Evolutionary conservation across 208 protist species (phyloP).

Genomic region (Leishmania amazonensis): DNA sequence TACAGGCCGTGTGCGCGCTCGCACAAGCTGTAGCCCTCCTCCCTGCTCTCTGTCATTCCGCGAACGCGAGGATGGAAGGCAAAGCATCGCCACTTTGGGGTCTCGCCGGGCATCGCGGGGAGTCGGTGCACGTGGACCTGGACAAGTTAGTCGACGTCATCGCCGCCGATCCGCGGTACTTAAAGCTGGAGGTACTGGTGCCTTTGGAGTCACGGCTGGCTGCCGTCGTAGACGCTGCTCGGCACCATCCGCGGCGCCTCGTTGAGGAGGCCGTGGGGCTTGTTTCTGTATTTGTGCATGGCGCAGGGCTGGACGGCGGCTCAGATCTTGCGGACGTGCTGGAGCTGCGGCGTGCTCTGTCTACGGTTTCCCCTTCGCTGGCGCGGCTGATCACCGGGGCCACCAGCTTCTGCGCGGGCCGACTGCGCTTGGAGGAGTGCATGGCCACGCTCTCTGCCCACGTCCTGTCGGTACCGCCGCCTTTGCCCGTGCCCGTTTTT

Average conservation of each 20-base stretch:
- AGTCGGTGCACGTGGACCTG: slow-evolving; percentile 13
- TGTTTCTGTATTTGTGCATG: slow-evolving; percentile 5
- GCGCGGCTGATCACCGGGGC: slow-evolving; percentile 28
- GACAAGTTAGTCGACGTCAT: slow-evolving; percentile 13
- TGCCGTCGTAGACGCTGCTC: slow-evolving; percentile 22
- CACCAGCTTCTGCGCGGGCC: slow-evolving; percentile 10
- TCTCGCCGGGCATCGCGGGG: neutral
- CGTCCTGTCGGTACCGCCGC: slow-evolving; percentile 21
- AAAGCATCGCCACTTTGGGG: neutral
- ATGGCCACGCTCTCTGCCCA: slow-evolving; percentile 16
- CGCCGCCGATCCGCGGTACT: slow-evolving; percentile 22
- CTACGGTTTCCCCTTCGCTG: slow-evolving; percentile 8
- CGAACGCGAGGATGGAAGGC: neutral
- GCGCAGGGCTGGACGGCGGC: neutral
- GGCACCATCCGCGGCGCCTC: slow-evolving; percentile 22
- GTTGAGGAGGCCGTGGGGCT: slow-evolving; percentile 7
- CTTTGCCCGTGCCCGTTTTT: neutral
- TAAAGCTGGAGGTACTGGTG: slow-evolving; percentile 23
- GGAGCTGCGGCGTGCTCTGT: slow-evolving; percentile 16
- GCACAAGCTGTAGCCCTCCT: slow-evolving; percentile 8
- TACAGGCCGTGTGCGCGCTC: slow-evolving; percentile 26
- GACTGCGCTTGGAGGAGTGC: slow-evolving; percentile 24
- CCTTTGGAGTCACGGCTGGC: slow-evolving; percentile 18
- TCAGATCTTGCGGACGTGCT: slow-evolving; percentile 8
- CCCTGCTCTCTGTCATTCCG: neutral